phyloP scores from a whole-genome alignment of 805 yeast species.

The Wickerhamiella parazyma region DNA sequence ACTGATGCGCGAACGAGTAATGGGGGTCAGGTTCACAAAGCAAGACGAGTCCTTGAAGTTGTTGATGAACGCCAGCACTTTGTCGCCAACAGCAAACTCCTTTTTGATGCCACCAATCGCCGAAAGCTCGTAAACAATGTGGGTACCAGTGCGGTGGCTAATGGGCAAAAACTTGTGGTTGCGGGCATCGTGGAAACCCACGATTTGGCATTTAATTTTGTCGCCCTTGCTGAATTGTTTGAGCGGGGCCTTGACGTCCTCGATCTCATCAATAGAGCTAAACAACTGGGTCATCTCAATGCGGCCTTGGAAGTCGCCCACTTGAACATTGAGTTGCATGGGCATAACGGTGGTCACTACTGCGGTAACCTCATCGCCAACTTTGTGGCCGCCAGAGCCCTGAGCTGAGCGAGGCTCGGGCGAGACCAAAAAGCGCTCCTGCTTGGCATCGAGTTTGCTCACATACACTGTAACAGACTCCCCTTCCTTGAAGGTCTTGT shows the following conservation, averaged over 20 bases:
- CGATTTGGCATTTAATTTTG: constrained; percentile 44
- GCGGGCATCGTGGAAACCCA: constrained; percentile 65
- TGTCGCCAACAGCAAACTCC: constrained; percentile 37
- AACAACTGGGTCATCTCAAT: constrained; percentile 62
- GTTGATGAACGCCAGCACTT: constrained; percentile 49
- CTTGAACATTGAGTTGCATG: constrained; percentile 57
- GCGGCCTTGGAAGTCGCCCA: constrained; percentile 75
- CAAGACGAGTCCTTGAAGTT: constrained; percentile 45
- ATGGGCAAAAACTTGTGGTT: constrained; percentile 55
- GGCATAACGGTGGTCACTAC: constrained; percentile 48
- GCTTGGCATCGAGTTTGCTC: constrained; percentile 51
- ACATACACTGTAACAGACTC: constrained; percentile 65
- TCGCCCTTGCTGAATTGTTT: constrained; percentile 45
- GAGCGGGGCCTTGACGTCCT: constrained; percentile 46
- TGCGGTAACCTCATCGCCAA: constrained; percentile 53
- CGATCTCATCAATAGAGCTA: constrained; percentile 39
- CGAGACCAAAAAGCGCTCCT: constrained; percentile 57
- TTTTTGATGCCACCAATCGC: constrained; percentile 25
- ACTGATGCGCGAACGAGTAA: constrained; percentile 51
- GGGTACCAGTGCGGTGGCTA: constrained; percentile 42
- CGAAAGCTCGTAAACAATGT: constrained; percentile 51
- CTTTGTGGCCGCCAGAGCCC: constrained; percentile 38
- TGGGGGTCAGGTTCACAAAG: constrained; percentile 60
- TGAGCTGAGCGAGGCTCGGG: constrained; percentile 26
- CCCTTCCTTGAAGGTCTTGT: constrained; percentile 41